A percentile compares a stretch with the other conserved stretches of the same genome.
Conservation (phyloP, 208 protist species). For the Leishmania arabica region DNA sequence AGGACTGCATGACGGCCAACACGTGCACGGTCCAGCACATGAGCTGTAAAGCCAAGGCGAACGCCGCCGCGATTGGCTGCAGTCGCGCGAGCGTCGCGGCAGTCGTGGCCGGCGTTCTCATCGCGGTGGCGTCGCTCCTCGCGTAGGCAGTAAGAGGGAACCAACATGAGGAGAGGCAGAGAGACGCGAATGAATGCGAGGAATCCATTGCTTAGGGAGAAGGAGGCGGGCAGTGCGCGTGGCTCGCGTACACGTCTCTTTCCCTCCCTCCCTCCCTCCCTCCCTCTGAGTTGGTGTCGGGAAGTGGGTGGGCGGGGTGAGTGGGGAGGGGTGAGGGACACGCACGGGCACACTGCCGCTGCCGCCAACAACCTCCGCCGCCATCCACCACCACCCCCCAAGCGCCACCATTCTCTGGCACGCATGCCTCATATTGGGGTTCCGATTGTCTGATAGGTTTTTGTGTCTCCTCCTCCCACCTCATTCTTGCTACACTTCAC, state of each 20-base stretch:
- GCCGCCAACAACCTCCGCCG: neutral
- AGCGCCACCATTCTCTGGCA: neutral
- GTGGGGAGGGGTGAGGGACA: neutral
- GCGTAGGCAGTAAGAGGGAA: neutral
- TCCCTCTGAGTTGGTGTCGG: neutral
- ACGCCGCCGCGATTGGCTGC: constrained; percentile 3
- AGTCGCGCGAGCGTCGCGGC: constrained; percentile 9
- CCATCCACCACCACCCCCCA: neutral
- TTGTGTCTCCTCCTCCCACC: too few species aligned
- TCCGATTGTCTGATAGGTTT: too few species aligned
- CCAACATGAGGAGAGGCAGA: neutral
- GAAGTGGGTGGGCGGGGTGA: too few species aligned
- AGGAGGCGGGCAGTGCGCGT: neutral
- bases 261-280: neutral
- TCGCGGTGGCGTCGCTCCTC: constrained; percentile 9
- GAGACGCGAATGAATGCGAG: neutral
- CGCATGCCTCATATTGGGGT: neutral
- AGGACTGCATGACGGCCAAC: constrained; percentile 24
- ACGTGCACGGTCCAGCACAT: constrained; percentile 13
- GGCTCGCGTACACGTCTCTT: neutral
- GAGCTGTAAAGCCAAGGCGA: constrained; percentile 7
- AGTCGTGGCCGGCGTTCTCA: constrained; percentile 12
- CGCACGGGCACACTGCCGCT: neutral
- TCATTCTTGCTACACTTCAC: too few species aligned
- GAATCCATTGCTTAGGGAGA: neutral